phyloP scores from a whole-genome alignment of 371 early-diverging fungal genomes.

The Mucor velutinosus region DNA sequence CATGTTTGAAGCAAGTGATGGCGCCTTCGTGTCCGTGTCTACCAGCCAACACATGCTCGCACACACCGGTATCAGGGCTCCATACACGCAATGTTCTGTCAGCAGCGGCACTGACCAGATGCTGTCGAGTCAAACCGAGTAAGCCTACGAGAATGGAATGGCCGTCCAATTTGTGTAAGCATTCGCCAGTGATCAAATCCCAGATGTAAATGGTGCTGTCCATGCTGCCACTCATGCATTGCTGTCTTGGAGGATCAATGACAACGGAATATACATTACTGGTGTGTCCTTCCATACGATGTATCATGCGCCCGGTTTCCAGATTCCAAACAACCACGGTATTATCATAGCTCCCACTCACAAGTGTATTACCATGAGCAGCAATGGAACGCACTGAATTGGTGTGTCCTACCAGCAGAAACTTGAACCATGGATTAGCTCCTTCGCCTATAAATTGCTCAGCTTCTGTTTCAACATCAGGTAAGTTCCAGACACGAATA shows the following conservation, averaged over 20 bases:
- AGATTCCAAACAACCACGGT: constrained; percentile 94
- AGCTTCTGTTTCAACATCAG: constrained; percentile 44
- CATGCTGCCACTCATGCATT: constrained; percentile 92
- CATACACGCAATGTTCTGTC: constrained; percentile 96
- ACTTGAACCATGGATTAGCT: constrained; percentile 63
- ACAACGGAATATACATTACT: constrained; percentile 92
- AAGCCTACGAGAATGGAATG: constrained; percentile 94
- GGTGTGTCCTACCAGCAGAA: constrained; percentile 81
- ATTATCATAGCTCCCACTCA: constrained; percentile 94
- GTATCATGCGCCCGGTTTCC: constrained; percentile 64
- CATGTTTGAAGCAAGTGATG: constrained; percentile 96
- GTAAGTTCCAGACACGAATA: constrained; percentile 92
- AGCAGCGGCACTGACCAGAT: constrained; percentile 94
- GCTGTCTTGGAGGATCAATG: constrained; percentile 69
- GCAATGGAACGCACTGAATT: constrained; percentile 93
- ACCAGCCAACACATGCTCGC: constrained; percentile 63
- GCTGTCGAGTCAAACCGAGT: constrained; percentile 77
- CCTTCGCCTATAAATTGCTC: constrained; percentile 34
- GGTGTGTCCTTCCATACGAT: constrained; percentile 82
- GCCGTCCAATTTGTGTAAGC: constrained; percentile 70
- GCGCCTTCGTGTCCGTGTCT: constrained; percentile 76
- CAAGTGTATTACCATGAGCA: constrained; percentile 78
- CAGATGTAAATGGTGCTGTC: constrained; percentile 93
- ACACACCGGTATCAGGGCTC: constrained; percentile 77
- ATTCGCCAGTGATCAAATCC: constrained; percentile 80